phyloP scores from a whole-genome alignment of 1,139 yeast species.

The Yamadazyma trypodendri region DNA sequence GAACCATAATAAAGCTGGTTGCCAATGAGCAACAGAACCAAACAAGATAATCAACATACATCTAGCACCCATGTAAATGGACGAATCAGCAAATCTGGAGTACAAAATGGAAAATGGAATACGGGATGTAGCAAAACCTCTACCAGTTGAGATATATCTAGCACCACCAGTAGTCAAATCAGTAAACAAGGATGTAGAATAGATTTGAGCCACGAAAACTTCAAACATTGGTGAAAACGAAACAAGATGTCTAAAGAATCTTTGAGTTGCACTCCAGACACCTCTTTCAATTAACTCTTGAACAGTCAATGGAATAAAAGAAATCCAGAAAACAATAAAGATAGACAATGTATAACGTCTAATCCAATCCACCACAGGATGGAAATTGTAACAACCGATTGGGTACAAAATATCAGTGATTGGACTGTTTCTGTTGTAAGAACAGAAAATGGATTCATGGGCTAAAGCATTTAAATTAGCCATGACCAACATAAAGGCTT shows the following conservation, averaged over 20 bases:
- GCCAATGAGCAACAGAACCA: slow-evolving; percentile 95
- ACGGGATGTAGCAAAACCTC: slow-evolving; percentile 99
- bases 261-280: slow-evolving; percentile 89
- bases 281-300: slow-evolving; percentile 99
- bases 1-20: slow-evolving; percentile 96
- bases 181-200: slow-evolving; percentile 84
- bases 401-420: slow-evolving; percentile 83
- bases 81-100: slow-evolving; percentile 95
- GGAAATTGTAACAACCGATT: slow-evolving; percentile 88
- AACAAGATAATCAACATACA: slow-evolving; percentile 84
- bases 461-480: slow-evolving; percentile 90
- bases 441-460: slow-evolving; percentile 84
- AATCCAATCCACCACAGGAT: slow-evolving; percentile 93
- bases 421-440: slow-evolving; percentile 81
- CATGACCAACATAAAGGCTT: slow-evolving; percentile 86
- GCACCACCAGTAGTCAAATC: slow-evolving; percentile 99
- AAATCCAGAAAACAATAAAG: slow-evolving; percentile 97
- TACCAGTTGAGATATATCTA: slow-evolving; percentile 97
- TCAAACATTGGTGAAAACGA: slow-evolving; percentile 96
- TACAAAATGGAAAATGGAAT: slow-evolving; percentile 94
- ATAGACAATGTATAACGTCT: slow-evolving; percentile 96
- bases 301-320: slow-evolving; percentile 92
- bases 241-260: slow-evolving; percentile 84
- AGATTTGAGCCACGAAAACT: slow-evolving; percentile 97
- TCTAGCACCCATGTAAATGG: slow-evolving; percentile 96